These are phyloP conservation scores for Tuber brumale DNA, from an alignment of 495 filamentous ascomycete genomes.

Conservation along the genomic window DNA sequence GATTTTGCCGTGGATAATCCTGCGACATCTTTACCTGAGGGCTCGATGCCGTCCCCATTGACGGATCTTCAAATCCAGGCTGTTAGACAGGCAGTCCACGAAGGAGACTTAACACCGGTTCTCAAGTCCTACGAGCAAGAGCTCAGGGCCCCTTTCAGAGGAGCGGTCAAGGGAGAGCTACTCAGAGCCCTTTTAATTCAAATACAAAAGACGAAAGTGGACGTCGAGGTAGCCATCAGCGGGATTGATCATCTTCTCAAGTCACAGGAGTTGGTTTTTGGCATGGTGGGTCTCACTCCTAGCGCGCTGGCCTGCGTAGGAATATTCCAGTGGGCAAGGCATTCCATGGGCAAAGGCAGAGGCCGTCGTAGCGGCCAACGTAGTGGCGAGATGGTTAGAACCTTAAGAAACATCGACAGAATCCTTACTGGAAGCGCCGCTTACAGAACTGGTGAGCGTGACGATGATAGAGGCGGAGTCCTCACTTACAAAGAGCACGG, in stretches of 20 bases:
- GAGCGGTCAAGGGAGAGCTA: constrained; percentile 76
- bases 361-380: constrained; percentile 56
- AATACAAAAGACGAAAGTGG: constrained; percentile 97
- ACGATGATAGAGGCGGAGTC: constrained; percentile 46
- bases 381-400: constrained; percentile 60
- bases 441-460: constrained; percentile 50
- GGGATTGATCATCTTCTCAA: constrained; percentile 89
- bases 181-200: constrained; percentile 87
- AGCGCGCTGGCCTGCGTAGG: constrained; percentile 77
- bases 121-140: constrained; percentile 86
- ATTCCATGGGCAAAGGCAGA: constrained; percentile 59
- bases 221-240: constrained; percentile 89
- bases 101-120: constrained; percentile 88
- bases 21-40: constrained; percentile 45
- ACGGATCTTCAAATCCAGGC: constrained; percentile 58
- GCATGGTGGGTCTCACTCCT: constrained; percentile 87
- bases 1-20: constrained; percentile 83
- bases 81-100: constrained; percentile 68
- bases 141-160: constrained; percentile 67
- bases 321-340: constrained; percentile 62
- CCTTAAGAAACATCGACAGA: constrained; percentile 77
- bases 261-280: constrained; percentile 95
- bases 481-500: constrained; percentile 87
- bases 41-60: constrained; percentile 41
- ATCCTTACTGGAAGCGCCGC: constrained; percentile 58